phyloP scores from a whole-genome alignment of 75 land plant genomes.

The Isoetes taiwanensis region DNA sequence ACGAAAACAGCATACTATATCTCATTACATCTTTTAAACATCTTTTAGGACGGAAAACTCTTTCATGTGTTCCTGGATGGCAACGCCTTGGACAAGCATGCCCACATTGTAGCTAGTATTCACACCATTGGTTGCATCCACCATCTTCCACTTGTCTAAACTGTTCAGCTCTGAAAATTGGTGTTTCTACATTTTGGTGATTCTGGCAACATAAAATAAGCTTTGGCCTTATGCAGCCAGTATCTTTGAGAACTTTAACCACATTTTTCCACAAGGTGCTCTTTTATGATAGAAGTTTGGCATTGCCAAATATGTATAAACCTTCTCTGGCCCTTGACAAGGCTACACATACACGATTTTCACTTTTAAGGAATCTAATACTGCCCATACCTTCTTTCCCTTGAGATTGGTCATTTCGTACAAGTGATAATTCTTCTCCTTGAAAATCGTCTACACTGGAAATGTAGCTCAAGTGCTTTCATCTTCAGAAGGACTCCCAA shows the following conservation, averaged over 20 bases:
- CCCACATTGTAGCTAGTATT: constrained; percentile 14
- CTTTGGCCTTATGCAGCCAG: constrained; percentile 8
- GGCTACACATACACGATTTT: constrained; percentile 15
- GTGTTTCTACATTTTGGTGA: constrained; percentile 11
- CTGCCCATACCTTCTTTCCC: constrained; percentile 9
- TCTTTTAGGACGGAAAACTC: background rate
- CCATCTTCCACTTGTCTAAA: constrained; percentile 13
- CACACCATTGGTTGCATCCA: constrained; percentile 11
- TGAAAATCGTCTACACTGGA: constrained; percentile 23
- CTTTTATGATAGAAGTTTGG: constrained; percentile 11
- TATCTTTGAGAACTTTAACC: background rate
- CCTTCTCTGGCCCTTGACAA: constrained; percentile 12
- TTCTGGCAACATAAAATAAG: constrained; percentile 15
- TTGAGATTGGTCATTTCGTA: constrained; percentile 3
- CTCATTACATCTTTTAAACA: no score
- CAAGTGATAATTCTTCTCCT: constrained; percentile 34
- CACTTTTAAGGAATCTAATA: constrained; percentile 17
- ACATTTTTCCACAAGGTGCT: constrained; percentile 17
- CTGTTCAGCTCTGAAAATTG: constrained; percentile 11
- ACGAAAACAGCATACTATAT: no score
- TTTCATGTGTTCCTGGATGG: constrained; percentile 19
- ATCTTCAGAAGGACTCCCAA: no score
- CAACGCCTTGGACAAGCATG: constrained; percentile 18
- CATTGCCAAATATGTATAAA: constrained; percentile 15
- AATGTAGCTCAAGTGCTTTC: no score